Percentiles rank a stretch among this genome's conserved stretches.
These are phyloP conservation scores for Diaporthe australafricana DNA, from an alignment of 2,329 filamentous ascomycete genomes.

Conservation along the genomic window DNA sequence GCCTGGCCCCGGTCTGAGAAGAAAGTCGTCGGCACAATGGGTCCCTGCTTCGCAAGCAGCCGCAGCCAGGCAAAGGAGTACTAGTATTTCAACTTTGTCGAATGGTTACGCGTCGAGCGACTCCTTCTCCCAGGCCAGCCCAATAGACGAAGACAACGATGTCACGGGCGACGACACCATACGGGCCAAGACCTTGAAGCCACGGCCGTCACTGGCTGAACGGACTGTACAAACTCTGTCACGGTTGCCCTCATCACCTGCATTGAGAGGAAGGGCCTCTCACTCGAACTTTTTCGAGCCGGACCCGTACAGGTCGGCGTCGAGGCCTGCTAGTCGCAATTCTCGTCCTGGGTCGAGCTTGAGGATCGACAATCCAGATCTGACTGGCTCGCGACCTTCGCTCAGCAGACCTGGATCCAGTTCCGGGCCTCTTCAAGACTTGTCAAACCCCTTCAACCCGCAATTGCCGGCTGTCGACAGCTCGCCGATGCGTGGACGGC, in stretches of 20 bases:
- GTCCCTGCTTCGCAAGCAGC: conserved; percentile 3
- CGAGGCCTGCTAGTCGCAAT: conserved; percentile 56
- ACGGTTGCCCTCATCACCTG: conserved; percentile 81
- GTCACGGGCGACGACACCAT: background rate
- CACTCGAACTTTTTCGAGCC: conserved; percentile 81
- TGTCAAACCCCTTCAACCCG: conserved; percentile 57
- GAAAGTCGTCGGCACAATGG: conserved; percentile 29
- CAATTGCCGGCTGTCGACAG: conserved; percentile 56
- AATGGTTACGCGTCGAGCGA: conserved; percentile 21
- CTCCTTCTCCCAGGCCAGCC: conserved; percentile 24
- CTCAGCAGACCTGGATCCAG: conserved; percentile 68
- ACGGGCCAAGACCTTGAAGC: conserved; percentile 38
- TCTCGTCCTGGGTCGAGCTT: conserved; percentile 69
- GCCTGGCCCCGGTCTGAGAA: conserved; percentile 29
- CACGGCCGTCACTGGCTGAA: conserved; percentile 77
- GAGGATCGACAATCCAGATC: conserved; percentile 70
- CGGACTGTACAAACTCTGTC: conserved; percentile 88
- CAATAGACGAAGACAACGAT: conserved; percentile 26
- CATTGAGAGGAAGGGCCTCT: conserved; percentile 72
- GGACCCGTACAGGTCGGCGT: conserved; percentile 67
- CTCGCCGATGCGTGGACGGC: conserved; percentile 53
- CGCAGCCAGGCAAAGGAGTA: conserved; percentile 25
- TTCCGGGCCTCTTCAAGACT: conserved; percentile 58
- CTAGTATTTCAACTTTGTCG: conserved; percentile 29
- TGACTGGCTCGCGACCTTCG: conserved; percentile 58